Evolutionary conservation across 768 basidiomycete species (phyloP).

Genomic region (Epithele typhae): DNA sequence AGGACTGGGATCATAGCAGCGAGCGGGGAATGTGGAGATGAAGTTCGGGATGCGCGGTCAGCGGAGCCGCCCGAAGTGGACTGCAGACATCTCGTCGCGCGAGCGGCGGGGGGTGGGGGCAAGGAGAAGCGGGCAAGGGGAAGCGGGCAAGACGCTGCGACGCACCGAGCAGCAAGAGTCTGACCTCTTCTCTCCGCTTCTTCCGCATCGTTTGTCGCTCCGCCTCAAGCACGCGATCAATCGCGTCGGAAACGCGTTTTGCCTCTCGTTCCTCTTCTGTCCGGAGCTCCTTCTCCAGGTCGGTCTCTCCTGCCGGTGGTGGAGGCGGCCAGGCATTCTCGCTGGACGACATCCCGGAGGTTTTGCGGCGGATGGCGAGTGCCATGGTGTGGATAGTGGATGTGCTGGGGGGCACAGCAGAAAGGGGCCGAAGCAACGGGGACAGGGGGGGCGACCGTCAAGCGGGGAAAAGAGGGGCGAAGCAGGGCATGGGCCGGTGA

Average conservation of each 20-base stretch:
- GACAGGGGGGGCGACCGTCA: too few species aligned
- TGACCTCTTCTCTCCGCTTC: slow-evolving; percentile 36
- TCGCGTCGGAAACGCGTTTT: slow-evolving; percentile 46
- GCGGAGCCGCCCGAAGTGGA: neutral
- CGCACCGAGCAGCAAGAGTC: slow-evolving; percentile 56
- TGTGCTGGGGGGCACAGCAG: neutral
- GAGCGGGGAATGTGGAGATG: neutral
- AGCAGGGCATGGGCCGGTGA: too few species aligned
- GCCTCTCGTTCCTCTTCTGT: slow-evolving; percentile 44
- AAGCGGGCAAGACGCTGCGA: neutral
- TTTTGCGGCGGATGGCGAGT: neutral
- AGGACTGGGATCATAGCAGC: too few species aligned
- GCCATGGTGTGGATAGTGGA: neutral
- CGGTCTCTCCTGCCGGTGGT: slow-evolving; percentile 37
- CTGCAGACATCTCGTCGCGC: neutral
- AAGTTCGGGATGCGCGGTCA: neutral
- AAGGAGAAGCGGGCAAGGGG: neutral
- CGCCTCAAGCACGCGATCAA: slow-evolving; percentile 46
- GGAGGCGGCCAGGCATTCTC: slow-evolving; percentile 27
- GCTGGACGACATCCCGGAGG: slow-evolving; percentile 5
- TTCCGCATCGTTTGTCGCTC: slow-evolving; percentile 39
- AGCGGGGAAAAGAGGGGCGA: too few species aligned
- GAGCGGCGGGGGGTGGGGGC: neutral
- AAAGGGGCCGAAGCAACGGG: neutral
- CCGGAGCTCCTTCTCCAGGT: slow-evolving; percentile 36